Evolutionary conservation across 2,329 filamentous ascomycete genomes (phyloP).

Genomic region (Ceratocystis destructans): DNA sequence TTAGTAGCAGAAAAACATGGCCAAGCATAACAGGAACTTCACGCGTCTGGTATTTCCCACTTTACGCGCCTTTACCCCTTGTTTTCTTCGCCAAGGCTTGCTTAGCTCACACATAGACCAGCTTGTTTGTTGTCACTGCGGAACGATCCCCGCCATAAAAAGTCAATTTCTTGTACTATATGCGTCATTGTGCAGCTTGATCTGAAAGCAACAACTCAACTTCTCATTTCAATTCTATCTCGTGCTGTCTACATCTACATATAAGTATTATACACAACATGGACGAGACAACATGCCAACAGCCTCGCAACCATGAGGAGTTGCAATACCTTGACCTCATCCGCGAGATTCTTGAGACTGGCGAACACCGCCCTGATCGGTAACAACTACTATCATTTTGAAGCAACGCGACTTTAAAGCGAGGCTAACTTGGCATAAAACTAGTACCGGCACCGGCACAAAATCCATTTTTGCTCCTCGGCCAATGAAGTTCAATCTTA

Average conservation of each 20-base stretch:
- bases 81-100: background rate
- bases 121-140: background rate
- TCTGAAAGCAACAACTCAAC: background rate
- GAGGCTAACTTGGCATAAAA: conserved; percentile 31
- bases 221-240: background rate
- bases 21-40: background rate
- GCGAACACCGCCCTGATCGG: conserved; percentile 83
- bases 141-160: background rate
- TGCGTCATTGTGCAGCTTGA: conserved; percentile 2
- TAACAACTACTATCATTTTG: conserved; percentile 26
- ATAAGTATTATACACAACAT: conserved; percentile 4
- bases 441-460: conserved; percentile 83
- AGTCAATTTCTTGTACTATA: background rate
- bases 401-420: conserved; percentile 43
- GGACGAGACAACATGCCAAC: conserved; percentile 17
- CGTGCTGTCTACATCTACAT: background rate
- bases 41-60: conserved; percentile 16
- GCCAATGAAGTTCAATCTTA: conserved; percentile 76
- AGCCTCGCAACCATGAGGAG: conserved; percentile 55
- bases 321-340: conserved; percentile 88
- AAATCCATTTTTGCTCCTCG: conserved; percentile 76
- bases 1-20: background rate
- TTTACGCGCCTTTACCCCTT: conserved; percentile 9
- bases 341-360: conserved; percentile 63
- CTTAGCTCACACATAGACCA: background rate